Conservation (phyloP, 2,329 filamentous ascomycete species). For the Fusarium albidum region DNA sequence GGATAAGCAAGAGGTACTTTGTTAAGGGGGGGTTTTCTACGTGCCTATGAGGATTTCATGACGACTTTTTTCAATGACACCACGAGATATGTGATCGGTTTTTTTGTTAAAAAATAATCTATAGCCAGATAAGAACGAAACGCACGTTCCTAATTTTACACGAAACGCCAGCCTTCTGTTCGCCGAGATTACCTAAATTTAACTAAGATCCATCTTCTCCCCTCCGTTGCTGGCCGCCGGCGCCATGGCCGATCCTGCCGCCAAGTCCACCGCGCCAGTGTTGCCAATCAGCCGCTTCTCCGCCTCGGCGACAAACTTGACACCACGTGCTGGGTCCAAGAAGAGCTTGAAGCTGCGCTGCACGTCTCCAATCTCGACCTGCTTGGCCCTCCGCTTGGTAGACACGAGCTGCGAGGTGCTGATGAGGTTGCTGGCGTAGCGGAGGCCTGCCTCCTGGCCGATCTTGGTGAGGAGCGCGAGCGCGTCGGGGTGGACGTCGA, state of each 20-base stretch:
- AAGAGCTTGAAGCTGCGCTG: constrained; percentile 94
- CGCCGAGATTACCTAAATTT: constrained; percentile 43
- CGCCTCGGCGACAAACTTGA: constrained; percentile 88
- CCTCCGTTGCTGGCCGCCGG: constrained; percentile 46
- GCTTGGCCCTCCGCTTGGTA: constrained; percentile 84
- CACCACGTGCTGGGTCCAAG: constrained; percentile 87
- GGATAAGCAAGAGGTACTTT: no score
- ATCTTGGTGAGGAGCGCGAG: constrained; percentile 95
- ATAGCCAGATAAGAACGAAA: constrained; percentile 20
- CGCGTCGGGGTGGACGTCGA: constrained; percentile 89
- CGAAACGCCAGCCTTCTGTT: constrained; percentile 44
- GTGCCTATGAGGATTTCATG: not conserved
- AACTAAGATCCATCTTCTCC: constrained; percentile 58
- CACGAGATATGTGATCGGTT: not conserved
- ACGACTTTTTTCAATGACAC: not conserved
- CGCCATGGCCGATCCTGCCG: constrained; percentile 43
- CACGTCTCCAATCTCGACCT: constrained; percentile 87
- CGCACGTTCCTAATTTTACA: constrained; percentile 30
- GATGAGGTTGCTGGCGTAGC: constrained; percentile 98
- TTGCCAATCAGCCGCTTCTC: constrained; percentile 95
- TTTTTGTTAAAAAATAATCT: no score
- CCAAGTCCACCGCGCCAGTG: constrained; percentile 79
- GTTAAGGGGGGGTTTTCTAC: not conserved
- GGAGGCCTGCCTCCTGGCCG: constrained; percentile 86
- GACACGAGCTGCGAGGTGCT: constrained; percentile 89